phyloP scores from a whole-genome alignment of 345 rosid genomes.

The Aurinia saxatilis region DNA sequence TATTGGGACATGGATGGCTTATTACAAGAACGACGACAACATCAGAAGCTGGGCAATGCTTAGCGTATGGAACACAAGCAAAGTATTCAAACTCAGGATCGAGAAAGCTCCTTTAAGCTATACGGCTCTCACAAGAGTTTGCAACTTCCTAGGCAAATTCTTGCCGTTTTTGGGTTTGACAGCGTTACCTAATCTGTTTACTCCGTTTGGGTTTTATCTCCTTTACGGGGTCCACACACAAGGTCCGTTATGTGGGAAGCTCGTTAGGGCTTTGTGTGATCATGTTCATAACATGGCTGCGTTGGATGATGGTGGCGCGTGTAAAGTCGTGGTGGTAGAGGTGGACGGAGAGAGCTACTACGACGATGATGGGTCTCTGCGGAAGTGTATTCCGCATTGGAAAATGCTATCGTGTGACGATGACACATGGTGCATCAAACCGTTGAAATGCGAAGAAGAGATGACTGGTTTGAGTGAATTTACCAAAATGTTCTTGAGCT shows the following conservation, averaged over 20 bases:
- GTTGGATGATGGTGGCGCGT: constrained; percentile 26
- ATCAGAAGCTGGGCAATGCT: constrained; percentile 62
- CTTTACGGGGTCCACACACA: constrained; percentile 59
- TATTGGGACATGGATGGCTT: constrained; percentile 83
- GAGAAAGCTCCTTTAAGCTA: constrained; percentile 56
- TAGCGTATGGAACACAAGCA: constrained; percentile 78
- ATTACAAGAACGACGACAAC: constrained; percentile 22
- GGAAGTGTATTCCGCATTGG: constrained; percentile 61
- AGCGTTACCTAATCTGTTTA: constrained; percentile 47
- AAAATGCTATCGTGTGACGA: constrained; percentile 67
- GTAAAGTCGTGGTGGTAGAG: constrained; percentile 62
- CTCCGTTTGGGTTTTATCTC: constrained; percentile 72
- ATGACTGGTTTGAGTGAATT: constrained; percentile 21
- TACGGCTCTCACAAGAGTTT: constrained; percentile 40
- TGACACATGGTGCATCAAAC: constrained; percentile 81
- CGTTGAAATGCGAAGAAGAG: constrained; percentile 36
- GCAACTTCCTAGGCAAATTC: constrained; percentile 35
- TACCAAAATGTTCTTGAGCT: constrained; percentile 17
- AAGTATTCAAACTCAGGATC: constrained; percentile 54
- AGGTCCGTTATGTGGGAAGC: constrained; percentile 44
- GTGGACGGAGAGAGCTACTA: constrained; percentile 32
- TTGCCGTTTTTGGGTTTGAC: constrained; percentile 48
- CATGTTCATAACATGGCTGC: constrained; percentile 64
- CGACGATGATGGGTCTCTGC: constrained; percentile 18
- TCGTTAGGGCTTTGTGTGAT: constrained; percentile 48